Percentiles rank a stretch among this genome's conserved stretches.
Evolutionary conservation across 768 basidiomycete genomes (phyloP).

Genomic region (Holtermanniella nyarrowii): DNA sequence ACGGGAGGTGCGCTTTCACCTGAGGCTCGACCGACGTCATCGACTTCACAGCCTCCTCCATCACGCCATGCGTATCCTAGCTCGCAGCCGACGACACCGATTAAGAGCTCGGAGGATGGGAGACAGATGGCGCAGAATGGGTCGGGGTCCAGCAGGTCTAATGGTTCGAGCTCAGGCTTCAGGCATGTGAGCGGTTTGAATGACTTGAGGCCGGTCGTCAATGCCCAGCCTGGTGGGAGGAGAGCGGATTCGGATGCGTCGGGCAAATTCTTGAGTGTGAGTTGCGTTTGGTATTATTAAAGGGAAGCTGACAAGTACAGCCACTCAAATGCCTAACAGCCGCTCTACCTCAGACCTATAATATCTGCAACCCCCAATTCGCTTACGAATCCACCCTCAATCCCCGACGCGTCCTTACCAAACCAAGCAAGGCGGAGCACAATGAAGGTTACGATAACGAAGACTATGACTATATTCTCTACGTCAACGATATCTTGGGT

Average conservation of each 20-base stretch:
- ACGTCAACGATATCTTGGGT: conserved; percentile 96
- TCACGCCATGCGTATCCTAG: conserved; percentile 20
- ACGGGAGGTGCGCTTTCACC: too few species aligned
- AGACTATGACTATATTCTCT: conserved; percentile 97
- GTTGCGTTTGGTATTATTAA: conserved; percentile 37
- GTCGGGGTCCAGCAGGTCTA: conserved; percentile 3
- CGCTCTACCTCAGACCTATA: conserved; percentile 78
- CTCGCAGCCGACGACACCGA: conserved; percentile 26
- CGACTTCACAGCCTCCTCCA: conserved; percentile 1
- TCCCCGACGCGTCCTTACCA: conserved; percentile 90
- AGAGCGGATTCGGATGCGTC: conserved; percentile 58
- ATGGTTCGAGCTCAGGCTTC: conserved; percentile 49
- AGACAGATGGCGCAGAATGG: conserved; percentile 9
- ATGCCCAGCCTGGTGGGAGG: conserved; percentile 54
- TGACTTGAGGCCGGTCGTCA: conserved; percentile 68
- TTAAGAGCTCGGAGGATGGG: conserved; percentile 15
- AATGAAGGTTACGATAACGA: conserved; percentile 99
- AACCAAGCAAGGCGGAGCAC: conserved; percentile 87
- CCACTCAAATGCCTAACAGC: conserved; percentile 66
- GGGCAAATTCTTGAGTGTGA: conserved; percentile 69
- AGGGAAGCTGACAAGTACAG: conserved; percentile 31
- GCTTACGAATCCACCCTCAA: conserved; percentile 90
- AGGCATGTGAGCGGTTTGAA: conserved; percentile 63
- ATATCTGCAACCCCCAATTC: conserved; percentile 88
- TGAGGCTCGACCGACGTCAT: not conserved